Conservation (phyloP, 164 flowering plant genomes). For the Houttuynia cordata region DNA sequence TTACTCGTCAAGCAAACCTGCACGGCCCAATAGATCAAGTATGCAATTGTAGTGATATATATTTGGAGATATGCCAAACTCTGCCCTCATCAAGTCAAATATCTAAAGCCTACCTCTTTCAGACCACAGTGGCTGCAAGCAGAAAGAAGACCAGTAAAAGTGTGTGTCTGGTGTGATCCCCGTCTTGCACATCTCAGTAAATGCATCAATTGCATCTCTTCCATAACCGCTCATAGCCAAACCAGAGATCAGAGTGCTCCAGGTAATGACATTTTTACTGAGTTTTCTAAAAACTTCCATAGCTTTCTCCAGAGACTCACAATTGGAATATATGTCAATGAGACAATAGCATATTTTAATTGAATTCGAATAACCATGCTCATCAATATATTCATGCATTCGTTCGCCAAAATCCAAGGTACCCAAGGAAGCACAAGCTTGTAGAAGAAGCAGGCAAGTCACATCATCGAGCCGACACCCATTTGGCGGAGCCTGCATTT, state of each 20-base stretch:
- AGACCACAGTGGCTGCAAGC: constrained; percentile 68
- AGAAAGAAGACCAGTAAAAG: constrained; percentile 57
- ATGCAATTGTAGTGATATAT: constrained; percentile 60
- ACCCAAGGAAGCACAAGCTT: constrained; percentile 51
- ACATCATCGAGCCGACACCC: constrained; percentile 53
- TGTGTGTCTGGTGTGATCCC: constrained; percentile 48
- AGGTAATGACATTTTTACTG: constrained; percentile 45
- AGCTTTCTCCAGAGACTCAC: constrained; percentile 58
- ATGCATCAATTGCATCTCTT: constrained; percentile 47
- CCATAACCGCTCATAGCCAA: constrained; percentile 65
- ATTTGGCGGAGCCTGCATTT: constrained; percentile 22
- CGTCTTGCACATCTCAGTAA: constrained; percentile 35
- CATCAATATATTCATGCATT: constrained; percentile 34
- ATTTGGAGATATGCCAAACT: constrained; percentile 43
- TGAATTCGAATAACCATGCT: constrained; percentile 26
- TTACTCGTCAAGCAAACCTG: constrained; percentile 15
- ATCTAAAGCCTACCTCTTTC: constrained; percentile 44
- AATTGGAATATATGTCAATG: constrained; percentile 59
- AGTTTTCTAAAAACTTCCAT: constrained; percentile 31
- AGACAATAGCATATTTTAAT: constrained; percentile 54
- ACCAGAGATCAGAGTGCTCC: constrained; percentile 72
- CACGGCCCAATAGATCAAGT: constrained; percentile 23
- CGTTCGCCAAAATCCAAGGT: constrained; percentile 53
- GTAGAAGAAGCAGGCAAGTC: constrained; percentile 56
- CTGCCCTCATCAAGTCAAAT: constrained; percentile 38